Evolutionary conservation across 345 rosid genomes (phyloP).

Genomic region (Conringia planisiliqua): DNA sequence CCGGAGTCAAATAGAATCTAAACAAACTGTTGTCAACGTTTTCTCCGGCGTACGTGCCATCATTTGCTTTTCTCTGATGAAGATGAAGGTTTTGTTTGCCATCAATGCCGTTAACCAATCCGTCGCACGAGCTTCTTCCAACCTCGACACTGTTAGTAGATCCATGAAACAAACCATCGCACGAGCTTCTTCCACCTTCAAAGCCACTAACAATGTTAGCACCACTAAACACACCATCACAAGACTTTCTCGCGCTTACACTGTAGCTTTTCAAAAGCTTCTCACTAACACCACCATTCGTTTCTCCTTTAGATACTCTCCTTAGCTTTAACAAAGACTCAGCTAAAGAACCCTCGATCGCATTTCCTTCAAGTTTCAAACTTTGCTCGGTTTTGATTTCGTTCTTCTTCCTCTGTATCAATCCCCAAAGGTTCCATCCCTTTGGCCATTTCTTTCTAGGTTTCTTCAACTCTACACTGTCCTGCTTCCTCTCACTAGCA

Average conservation of each 20-base stretch:
- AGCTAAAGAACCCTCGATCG: constrained; percentile 37
- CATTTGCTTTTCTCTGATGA: constrained; percentile 8
- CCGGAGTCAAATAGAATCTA: constrained; percentile 63
- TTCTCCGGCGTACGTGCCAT: constrained; percentile 41
- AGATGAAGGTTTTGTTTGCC: constrained; percentile 16
- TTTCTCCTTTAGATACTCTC: constrained; percentile 38
- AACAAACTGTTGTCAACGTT: constrained; percentile 54
- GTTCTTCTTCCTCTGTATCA: constrained; percentile 49
- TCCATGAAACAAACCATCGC: constrained; percentile 40
- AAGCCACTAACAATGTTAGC: neutral
- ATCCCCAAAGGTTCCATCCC: constrained; percentile 69
- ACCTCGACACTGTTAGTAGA: constrained; percentile 25
- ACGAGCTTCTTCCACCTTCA: constrained; percentile 39
- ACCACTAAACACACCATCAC: constrained; percentile 37
- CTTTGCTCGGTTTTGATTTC: constrained; percentile 32
- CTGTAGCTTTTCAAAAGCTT: constrained; percentile 61
- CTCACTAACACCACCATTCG: constrained; percentile 42
- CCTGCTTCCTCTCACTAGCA: constrained; percentile 31
- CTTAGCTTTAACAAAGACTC: constrained; percentile 52
- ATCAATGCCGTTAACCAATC: constrained; percentile 28
- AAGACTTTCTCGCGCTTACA: constrained; percentile 53
- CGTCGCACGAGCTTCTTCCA: constrained; percentile 23
- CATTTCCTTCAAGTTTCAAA: constrained; percentile 39
- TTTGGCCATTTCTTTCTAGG: constrained; percentile 35
- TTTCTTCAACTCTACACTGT: constrained; percentile 22